Evolutionary conservation across 306 rosid genomes (phyloP).

Genomic region (Vigna hirtella): DNA sequence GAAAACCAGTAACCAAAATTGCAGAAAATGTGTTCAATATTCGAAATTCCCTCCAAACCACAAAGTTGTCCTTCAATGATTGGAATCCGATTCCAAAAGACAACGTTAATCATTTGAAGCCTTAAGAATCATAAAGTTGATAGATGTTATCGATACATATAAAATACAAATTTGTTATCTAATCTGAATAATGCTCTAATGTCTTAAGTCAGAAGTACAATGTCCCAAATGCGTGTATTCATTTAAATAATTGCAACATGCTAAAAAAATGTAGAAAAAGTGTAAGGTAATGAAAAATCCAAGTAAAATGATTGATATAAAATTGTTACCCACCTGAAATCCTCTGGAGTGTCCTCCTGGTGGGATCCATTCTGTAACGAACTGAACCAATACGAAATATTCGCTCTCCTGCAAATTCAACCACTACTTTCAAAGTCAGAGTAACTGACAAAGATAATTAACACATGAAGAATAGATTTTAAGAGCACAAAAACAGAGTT

Average conservation of each 20-base stretch:
- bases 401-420: conserved; percentile 70
- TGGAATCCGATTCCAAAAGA: background rate
- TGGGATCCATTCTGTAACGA: conserved; percentile 86
- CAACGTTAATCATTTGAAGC: background rate
- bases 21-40: background rate
- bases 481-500: conserved; percentile 17
- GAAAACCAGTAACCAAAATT: background rate
- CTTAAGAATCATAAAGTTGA: conserved; percentile 1
- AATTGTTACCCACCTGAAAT: conserved; percentile 68
- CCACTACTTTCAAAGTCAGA: conserved; percentile 49
- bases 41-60: background rate
- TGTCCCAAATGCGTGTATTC: conserved; percentile 9
- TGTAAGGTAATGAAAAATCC: conserved; percentile 23
- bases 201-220: background rate
- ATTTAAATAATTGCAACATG: conserved; percentile 30
- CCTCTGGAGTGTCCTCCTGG: conserved; percentile 85
- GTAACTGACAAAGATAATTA: conserved; percentile 34
- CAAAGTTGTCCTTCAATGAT: background rate
- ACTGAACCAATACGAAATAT: conserved; percentile 78
- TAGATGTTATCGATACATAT: background rate
- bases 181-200: background rate
- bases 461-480: conserved; percentile 18
- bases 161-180: conserved; percentile 17
- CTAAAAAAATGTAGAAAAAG: conserved; percentile 26
- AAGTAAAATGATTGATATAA: conserved; percentile 8